These are phyloP conservation scores for Malus hybrid DNA, from an alignment of 331 rosid genomes.

Conservation along the genomic window DNA sequence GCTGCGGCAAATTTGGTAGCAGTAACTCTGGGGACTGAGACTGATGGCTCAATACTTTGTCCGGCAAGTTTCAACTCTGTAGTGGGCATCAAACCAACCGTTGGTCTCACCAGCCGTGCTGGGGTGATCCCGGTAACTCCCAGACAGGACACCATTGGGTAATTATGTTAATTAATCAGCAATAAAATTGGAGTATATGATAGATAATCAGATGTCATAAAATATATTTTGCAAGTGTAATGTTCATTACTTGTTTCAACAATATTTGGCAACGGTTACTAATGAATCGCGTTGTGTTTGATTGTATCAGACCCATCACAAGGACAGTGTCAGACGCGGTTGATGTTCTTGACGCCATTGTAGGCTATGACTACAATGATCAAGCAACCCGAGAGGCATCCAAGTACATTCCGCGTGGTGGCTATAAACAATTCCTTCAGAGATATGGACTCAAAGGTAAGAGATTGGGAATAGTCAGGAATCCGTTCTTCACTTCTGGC, in stretches of 20 bases:
- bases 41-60: neutral
- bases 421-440: constrained; percentile 24
- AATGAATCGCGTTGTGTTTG: neutral
- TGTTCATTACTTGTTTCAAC: neutral
- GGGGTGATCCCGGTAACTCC: constrained; percentile 5
- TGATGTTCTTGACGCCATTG: constrained; percentile 32
- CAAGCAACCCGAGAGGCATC: constrained; percentile 22
- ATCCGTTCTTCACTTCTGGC: constrained; percentile 17
- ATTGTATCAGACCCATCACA: constrained; percentile 26
- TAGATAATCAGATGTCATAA: no score
- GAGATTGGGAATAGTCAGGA: constrained; percentile 25
- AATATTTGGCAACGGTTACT: neutral
- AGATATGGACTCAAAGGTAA: constrained; percentile 23
- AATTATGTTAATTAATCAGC: no score
- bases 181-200: no score
- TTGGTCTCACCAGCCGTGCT: constrained; percentile 3
- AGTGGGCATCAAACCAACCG: constrained; percentile 1
- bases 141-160: constrained; percentile 12
- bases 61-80: constrained; percentile 1
- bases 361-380: constrained; percentile 30
- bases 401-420: constrained; percentile 18
- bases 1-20: constrained; percentile 1
- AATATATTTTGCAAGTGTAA: no score
- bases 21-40: constrained; percentile 1
- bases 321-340: constrained; percentile 37